Base-by-base conservation (phyloP, 371 early-diverging fungal genomes). In the Rhizomucor pusillus region DNA sequence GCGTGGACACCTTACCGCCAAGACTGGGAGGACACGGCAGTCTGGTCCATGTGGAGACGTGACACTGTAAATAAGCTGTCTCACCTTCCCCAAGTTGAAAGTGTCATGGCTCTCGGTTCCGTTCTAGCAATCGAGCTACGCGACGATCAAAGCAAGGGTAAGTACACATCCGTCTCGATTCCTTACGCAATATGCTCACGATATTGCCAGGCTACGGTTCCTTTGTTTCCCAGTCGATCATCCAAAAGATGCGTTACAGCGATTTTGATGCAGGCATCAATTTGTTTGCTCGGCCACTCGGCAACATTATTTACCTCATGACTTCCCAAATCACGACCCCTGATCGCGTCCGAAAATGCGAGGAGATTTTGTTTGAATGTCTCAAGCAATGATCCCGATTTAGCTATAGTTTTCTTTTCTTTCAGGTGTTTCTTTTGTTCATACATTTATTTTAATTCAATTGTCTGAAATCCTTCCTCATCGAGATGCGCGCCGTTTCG, bases 271-370 rank as follows among this genome's bases (percentile, higher is more conserved):
- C 73, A 22, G 66, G 76, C 25, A 61, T 79, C 35, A 69, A 77
- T 33, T 62, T 88, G 34, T 88, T 79, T 62, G 80, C 79, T 16
- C 72, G 92, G 33, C 89, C 90, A 0, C 65, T 92, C 13, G 92
- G 92, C 11, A 90, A 90, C 56, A 82, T 90, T 5, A 71, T 92
- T 12, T 92, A 92, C 53, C 60, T 91, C 46, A 88, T 91, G 82
- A 79, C 85, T 1, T 82, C 86, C 25, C 85, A 84, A 55, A 71
- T 79, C 18, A 81, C 82, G 3, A 77, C 79, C 0, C 65, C 75
- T 29, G 71, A 80, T 39, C 67, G 73, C 41, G 67, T 84, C 7
- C 66, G 61, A 12, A 66, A 75, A 62, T 79, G 82, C 14, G 85
- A 84, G 54, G 60, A 68, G 19, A 77, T 77, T 13, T 53, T 84